Base-by-base conservation (phyloP, 345 rosid species). In the Syzygium aqueum region DNA sequence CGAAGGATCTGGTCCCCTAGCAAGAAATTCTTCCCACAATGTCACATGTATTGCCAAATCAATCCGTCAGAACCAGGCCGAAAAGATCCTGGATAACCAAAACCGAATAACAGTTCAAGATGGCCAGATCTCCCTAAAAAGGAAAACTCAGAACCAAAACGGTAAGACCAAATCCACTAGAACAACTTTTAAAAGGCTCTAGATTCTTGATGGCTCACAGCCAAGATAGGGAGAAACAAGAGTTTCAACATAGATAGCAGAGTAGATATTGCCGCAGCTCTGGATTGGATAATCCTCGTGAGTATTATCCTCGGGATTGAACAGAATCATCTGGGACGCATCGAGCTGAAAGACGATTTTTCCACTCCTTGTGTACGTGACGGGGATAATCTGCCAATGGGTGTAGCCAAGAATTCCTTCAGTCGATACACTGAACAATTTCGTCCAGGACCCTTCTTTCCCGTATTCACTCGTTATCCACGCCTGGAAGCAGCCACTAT, bases 391-490 rank as follows among this genome's bases (percentile, higher is more conserved):
- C 3, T 2, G 11, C 40, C 40, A 28, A 16, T 7, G 17, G 2
- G 37, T 27, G 53, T 65, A 63, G 51, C 15, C 37, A 28, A 33
- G 28, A 11, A 56, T n/a, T 51, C 57, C 54, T 11, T 28, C 84
- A 2, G 23, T 84, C 7, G 83, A 28, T 22, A 87, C 84, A 51
- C 33, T 51, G 52, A 59, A 84, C 63, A 65, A 65, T 63, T 51
- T 33, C 3, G 82, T 63, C 89, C 89, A 84, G 1, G 54, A 84
- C 23, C 52, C 61, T 7, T 46, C 54, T 27, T 37, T 67, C 50
- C 84, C 84, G 19, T 87, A 37, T 65, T 84, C 89, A 23, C 13
- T 65, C 84, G 2, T 84, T 53, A 50, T 43, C 88, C 88, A 87
- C 1, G 84, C 89, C 85, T 84, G n/a, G 16, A 33, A 84, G 16